Evolutionary conservation across 768 basidiomycete species (phyloP).

Genomic region (Pleurotus pulmonarius): DNA sequence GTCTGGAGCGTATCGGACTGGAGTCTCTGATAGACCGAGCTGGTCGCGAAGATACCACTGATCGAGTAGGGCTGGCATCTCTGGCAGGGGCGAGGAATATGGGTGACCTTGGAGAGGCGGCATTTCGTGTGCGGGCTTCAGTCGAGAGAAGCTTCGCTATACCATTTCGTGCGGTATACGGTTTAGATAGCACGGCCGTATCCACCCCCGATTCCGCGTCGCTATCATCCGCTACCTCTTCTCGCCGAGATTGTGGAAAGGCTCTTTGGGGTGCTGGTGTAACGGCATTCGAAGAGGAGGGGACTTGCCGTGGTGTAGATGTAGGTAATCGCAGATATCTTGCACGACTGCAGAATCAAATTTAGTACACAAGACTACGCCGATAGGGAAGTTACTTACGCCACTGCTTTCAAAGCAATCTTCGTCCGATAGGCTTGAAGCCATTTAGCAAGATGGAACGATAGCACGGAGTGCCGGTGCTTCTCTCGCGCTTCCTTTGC

Average conservation of each 20-base stretch:
- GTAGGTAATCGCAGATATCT: conserved; percentile 75
- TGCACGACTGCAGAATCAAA: conserved; percentile 55
- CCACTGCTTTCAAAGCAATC: conserved; percentile 74
- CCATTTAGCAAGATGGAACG: conserved; percentile 61
- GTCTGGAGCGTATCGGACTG: conserved; percentile 13
- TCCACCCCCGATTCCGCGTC: neutral
- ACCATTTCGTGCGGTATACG: neutral
- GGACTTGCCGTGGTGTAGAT: conserved; percentile 37
- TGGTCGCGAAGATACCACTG: conserved; percentile 14
- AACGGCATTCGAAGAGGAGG: conserved; percentile 17
- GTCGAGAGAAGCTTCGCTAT: conserved; percentile 17
- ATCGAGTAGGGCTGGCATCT: conserved; percentile 28
- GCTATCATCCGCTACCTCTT: neutral
- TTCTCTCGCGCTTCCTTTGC: conserved; percentile 62
- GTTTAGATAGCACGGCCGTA: conserved; percentile 12
- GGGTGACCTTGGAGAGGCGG: conserved; percentile 21
- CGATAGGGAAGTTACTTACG: conserved; percentile 49
- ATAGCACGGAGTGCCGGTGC: conserved; percentile 51
- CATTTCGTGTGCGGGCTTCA: conserved; percentile 32
- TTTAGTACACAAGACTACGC: neutral
- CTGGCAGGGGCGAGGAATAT: conserved; percentile 18
- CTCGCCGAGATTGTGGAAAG: neutral
- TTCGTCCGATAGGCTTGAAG: conserved; percentile 63
- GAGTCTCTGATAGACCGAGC: conserved; percentile 9
- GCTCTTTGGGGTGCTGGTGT: conserved; percentile 10